Evolutionary conservation across 352 stramenopile genomes (phyloP), one percentile per base, ranked within the genome.

Genomic region (Phytophthora europaea): DNA sequence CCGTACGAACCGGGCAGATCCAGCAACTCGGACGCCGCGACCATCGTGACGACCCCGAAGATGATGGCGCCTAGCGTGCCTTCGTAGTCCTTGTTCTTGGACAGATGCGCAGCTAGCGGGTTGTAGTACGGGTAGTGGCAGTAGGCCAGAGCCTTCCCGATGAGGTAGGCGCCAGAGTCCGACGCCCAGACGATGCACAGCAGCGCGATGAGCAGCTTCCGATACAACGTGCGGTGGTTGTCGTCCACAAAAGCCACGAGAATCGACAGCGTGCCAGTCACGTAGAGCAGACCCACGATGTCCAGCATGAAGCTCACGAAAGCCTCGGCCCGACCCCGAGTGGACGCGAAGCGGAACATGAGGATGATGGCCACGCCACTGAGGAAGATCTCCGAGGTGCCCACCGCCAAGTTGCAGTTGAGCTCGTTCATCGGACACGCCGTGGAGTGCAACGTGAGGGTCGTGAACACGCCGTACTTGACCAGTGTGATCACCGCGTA

Each of bases 1-100:
- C 95, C 86, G 6, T 89, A 55, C 0, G 85, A 79, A 1, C 95
- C 95, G 2, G 86, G 85, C 0, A 97, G 53, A 18, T 84, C 73
- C 73, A 95, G 93, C n/a, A 89, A 6, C 4, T 76, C 18, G 5
- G 76, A 89, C 0, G 76, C 82, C 43, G 94, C 77, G 10, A 96
- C 79, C 82, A 96, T 98, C 4, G 95, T 92, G 8, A 83, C 85
- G 34, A 98, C 62, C 22, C 88, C 93, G 10, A 88, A 89, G 3
- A 95, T 31, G 12, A 90, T 67, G 7, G 95, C 95, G 20, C 90
- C 93, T 10, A 99, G 55, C 1, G 97, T 93, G 28, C 97, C 97
- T 82, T 99, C 97, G 16, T 99, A 92, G 36, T 98, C 97, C 72
- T 99, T 99, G 85, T 99, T 99, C 26, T 96, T 96, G 43, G 92